Evolutionary conservation across 2,329 filamentous ascomycete species (phyloP).

Genomic region (Tolypocladium nubicola): DNA sequence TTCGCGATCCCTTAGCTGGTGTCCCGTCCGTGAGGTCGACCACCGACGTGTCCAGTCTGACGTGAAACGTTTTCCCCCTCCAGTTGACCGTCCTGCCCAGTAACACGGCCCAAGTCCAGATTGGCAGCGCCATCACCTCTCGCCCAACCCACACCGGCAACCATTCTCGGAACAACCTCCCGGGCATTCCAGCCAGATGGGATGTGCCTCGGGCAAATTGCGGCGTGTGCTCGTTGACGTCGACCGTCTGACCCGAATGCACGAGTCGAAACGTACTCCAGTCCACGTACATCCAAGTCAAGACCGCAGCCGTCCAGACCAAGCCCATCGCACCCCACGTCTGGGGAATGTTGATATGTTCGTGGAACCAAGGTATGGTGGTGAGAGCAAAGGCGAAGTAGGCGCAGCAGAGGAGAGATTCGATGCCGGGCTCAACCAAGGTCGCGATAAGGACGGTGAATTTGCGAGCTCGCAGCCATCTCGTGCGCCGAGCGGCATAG

Average conservation of each 20-base stretch:
- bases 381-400: constrained; percentile 74
- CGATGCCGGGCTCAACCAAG: constrained; percentile 83
- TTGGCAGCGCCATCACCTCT: constrained; percentile 71
- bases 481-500: constrained; percentile 70
- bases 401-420: constrained; percentile 72
- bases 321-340: constrained; percentile 58
- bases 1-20: constrained; percentile 3
- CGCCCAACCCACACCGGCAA: constrained; percentile 73
- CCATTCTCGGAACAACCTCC: constrained; percentile 60
- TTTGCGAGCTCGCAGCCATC: constrained; percentile 90
- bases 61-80: constrained; percentile 74
- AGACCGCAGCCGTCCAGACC: constrained; percentile 57
- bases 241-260: constrained; percentile 62
- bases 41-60: constrained; percentile 77
- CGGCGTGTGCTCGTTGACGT: constrained; percentile 63
- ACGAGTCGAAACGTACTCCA: constrained; percentile 62
- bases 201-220: constrained; percentile 50
- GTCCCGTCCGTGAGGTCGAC: constrained; percentile 21
- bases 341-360: constrained; percentile 39
- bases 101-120: constrained; percentile 84
- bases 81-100: constrained; percentile 82
- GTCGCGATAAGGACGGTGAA: constrained; percentile 87
- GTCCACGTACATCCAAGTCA: constrained; percentile 65
- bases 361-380: constrained; percentile 54
- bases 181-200: constrained; percentile 25